Evolutionary conservation across 2,329 filamentous ascomycete species (phyloP).

Genomic region (Fusarium tuaranense): DNA sequence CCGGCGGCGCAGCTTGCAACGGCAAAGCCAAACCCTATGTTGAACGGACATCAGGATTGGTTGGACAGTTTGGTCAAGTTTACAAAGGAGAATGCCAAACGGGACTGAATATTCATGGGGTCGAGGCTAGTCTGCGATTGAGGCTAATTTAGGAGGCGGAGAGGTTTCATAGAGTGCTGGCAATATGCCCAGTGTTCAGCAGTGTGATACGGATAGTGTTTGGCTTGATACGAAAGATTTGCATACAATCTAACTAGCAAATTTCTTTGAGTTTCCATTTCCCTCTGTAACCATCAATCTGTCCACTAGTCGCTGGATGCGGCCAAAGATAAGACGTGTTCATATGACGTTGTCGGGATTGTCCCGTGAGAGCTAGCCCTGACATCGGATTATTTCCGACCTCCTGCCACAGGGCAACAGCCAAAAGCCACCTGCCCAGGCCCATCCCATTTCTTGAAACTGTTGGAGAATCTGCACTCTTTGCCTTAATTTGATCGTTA

Average conservation of each 20-base stretch:
- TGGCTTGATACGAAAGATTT: background rate
- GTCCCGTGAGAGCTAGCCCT: background rate
- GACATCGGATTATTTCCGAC: background rate
- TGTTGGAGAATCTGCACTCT: background rate
- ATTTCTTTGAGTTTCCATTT: background rate
- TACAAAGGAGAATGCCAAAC: conserved; percentile 6
- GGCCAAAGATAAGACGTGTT: background rate
- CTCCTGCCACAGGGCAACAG: background rate
- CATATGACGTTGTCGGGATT: background rate
- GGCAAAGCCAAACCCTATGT: conserved; percentile 42
- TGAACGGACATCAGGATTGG: conserved; percentile 47
- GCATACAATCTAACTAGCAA: background rate
- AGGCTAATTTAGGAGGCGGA: background rate
- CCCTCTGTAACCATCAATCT: background rate
- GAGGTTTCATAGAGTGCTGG: background rate
- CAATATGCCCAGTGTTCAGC: background rate
- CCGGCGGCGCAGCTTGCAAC: conserved; percentile 34
- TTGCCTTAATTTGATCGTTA: background rate
- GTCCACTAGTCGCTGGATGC: background rate
- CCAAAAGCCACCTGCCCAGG: background rate
- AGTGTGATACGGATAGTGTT: background rate
- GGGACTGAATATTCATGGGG: background rate
- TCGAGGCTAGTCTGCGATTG: background rate
- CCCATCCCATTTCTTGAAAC: background rate
- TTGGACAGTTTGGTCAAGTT: conserved; percentile 40